Evolutionary conservation across 2,329 filamentous ascomycete genomes (phyloP), one percentile per base, ranked within the genome.

Genomic region (Colletotrichum sp.): DNA sequence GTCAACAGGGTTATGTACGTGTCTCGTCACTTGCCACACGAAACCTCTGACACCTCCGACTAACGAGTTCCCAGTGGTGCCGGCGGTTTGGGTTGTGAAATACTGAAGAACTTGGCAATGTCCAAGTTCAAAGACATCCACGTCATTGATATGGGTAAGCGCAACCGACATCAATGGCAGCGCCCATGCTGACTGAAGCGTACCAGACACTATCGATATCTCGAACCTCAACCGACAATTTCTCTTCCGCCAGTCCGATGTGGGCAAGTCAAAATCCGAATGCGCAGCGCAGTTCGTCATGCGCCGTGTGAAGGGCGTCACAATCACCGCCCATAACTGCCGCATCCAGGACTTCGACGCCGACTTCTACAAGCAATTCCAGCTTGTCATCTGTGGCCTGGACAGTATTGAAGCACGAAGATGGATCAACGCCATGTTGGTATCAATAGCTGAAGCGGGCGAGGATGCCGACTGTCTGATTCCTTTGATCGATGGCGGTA

Each of bases 211-310:
- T 2, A 99, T 99, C 84, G 97, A 99, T 83, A 96, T 99, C 77
- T 98, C 96, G 67, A 99, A 99, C 84, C 90, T 99, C 26, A 99
- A 99, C 86, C 94, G 97, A 57, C 97, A 99, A 82, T 99, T 99
- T 82, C 92, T 99, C 75, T 99, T 99, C 86, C 95, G 97, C 26
- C 91, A 96, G 80, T 89, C 92, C 76, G 97, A 99, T 84, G 96
- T 99, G 32, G 97, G 98, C 49, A 96, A 95, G 81, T 95, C 91
- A 80, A 99, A 99, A 86, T 97, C 98, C 66, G 95, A 97, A 82
- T 95, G 98, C 59, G 97, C 97, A 5, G 97, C 97, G 10, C 91
- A 91, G 13, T 99, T 99, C 81, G 96, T 99, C 57, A 94, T 98
- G 89, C 93, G 91, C 81, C 92, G 98, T 72, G 96, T 99, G 44